A percentile compares a stretch with the other conserved stretches of the same genome.
These are phyloP conservation scores for Boletus vinaceobasis DNA, from an alignment of 768 basidiomycete genomes.

Conservation along the genomic window DNA sequence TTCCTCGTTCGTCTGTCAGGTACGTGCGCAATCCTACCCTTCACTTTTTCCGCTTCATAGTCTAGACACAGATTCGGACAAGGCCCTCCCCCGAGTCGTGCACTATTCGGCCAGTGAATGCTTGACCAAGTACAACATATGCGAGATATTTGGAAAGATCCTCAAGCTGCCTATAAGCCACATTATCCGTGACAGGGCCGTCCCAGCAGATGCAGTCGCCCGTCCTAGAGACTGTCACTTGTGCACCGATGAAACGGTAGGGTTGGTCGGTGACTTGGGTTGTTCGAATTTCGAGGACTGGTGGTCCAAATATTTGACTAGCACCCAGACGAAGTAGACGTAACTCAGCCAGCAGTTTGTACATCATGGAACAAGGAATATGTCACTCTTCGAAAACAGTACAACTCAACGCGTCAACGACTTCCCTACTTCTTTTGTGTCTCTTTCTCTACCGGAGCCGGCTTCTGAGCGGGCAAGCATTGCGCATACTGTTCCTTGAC, in stretches of 20 bases:
- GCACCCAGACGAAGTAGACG: constrained; percentile 10
- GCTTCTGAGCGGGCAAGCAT: constrained; percentile 9
- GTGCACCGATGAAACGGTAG: constrained; percentile 71
- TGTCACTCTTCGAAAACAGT: neutral
- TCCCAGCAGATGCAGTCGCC: constrained; percentile 63
- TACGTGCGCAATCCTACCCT: constrained; percentile 30
- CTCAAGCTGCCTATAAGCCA: constrained; percentile 70
- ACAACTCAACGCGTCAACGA: neutral
- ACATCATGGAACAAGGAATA: constrained; percentile 1
- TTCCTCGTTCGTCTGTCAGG: constrained; percentile 78
- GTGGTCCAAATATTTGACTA: constrained; percentile 60
- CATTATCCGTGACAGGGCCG: constrained; percentile 67
- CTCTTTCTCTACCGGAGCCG: constrained; percentile 8
- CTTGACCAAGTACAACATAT: constrained; percentile 93
- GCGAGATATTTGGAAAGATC: constrained; percentile 69
- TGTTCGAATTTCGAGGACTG: constrained; percentile 77
- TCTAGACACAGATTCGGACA: constrained; percentile 31
- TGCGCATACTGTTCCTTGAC: constrained; percentile 22
- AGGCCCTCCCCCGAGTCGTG: constrained; percentile 48
- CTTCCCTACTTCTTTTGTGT: neutral
- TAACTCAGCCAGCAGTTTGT: neutral
- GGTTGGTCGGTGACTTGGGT: constrained; percentile 57
- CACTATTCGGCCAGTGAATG: constrained; percentile 84
- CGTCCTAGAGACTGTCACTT: constrained; percentile 82
- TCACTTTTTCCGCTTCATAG: neutral